phyloP scores from a whole-genome alignment of 176 grass and related monocot genomes.

The Bromus sterilis region DNA sequence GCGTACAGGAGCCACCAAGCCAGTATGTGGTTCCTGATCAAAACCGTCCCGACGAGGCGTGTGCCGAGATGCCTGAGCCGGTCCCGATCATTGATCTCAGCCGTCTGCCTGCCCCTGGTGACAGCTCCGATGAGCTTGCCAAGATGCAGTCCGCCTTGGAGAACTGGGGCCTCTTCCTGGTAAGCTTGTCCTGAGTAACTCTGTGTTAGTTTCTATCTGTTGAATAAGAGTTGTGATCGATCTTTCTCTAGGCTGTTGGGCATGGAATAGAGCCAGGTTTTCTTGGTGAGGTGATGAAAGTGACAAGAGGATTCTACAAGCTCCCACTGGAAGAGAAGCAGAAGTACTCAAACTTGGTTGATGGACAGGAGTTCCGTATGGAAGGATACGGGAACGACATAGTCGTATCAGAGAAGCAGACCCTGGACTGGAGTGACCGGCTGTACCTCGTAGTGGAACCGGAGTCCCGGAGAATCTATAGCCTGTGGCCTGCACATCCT shows the following conservation, averaged over 20 bases:
- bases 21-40: constrained; percentile 25
- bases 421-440: constrained; percentile 49
- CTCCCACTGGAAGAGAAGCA: constrained; percentile 44
- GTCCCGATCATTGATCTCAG: constrained; percentile 42
- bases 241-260: constrained; percentile 30
- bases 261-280: constrained; percentile 35
- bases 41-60: background rate
- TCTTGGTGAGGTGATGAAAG: constrained; percentile 14
- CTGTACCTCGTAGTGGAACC: constrained; percentile 41
- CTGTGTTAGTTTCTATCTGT: too few relatives aligned
- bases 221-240: background rate
- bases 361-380: constrained; percentile 37
- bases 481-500: background rate
- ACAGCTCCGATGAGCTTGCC: constrained; percentile 6
- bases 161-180: constrained; percentile 53
- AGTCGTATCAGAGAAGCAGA: constrained; percentile 29
- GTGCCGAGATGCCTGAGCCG: background rate
- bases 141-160: constrained; percentile 24
- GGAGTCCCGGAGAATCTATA: constrained; percentile 1
- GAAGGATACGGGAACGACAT: constrained; percentile 58
- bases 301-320: constrained; percentile 26
- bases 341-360: constrained; percentile 49
- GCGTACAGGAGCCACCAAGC: constrained; percentile 24
- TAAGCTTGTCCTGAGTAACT: background rate
- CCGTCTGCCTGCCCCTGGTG: background rate